phyloP scores from a whole-genome alignment of 2,329 filamentous ascomycete species.

The Neofusicoccum cordaticola region DNA sequence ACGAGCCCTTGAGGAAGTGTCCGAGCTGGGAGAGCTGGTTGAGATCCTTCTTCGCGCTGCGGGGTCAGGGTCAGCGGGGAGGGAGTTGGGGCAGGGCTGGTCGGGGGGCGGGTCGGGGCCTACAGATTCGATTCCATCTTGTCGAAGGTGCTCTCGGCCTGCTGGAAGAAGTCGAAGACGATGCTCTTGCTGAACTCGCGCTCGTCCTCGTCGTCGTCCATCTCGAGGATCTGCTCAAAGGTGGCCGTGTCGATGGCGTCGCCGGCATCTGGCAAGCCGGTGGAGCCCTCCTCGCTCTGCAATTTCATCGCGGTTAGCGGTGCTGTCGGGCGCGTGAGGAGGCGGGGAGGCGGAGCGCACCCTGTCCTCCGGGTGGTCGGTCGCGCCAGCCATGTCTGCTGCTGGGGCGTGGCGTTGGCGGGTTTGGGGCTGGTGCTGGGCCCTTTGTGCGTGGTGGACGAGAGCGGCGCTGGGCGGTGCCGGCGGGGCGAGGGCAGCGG shows the following conservation, averaged over 20 bases:
- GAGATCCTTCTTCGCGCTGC: constrained; percentile 67
- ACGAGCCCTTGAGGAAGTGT: constrained; percentile 96
- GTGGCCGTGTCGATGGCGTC: constrained; percentile 76
- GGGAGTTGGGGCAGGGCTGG: not conserved
- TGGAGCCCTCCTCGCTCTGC: constrained; percentile 47
- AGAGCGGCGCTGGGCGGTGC: constrained; percentile 12
- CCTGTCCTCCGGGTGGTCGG: constrained; percentile 20
- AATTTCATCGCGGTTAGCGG: constrained; percentile 25
- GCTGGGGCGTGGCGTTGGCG: not conserved
- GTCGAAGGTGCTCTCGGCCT: constrained; percentile 80
- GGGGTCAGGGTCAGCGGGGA: not conserved
- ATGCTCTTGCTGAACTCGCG: constrained; percentile 86
- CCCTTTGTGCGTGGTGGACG: constrained; percentile 15
- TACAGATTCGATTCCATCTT: constrained; percentile 84
- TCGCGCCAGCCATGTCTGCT: constrained; percentile 15
- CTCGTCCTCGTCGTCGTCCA: constrained; percentile 88
- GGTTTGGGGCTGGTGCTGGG: not conserved
- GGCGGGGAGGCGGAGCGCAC: constrained; percentile 17
- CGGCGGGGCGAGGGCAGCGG: constrained; percentile 2
- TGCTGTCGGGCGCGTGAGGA: not conserved
- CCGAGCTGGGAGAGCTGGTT: constrained; percentile 76
- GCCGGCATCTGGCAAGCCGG: constrained; percentile 61
- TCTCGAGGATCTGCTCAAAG: constrained; percentile 95
- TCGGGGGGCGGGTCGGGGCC: constrained; percentile 42
- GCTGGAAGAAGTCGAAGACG: constrained; percentile 88